These are phyloP conservation scores for Mortierella sp. DNA, from an alignment of 371 early-diverging fungal genomes.

Conservation along the genomic window DNA sequence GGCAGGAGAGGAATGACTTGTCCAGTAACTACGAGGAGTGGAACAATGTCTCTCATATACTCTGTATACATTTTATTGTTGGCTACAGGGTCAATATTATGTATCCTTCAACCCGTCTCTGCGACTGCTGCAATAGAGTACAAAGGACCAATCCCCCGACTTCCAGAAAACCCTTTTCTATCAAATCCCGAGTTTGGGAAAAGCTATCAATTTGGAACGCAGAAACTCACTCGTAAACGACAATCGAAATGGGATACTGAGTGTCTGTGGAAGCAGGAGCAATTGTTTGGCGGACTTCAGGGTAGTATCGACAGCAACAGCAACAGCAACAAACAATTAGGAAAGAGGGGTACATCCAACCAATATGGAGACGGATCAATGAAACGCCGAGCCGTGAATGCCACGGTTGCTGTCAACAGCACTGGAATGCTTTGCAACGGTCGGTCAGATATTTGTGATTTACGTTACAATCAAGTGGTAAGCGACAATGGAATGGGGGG, in stretches of 20 bases:
- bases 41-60: too few relatives aligned
- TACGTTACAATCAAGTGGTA: conserved; percentile 55
- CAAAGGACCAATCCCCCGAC: neutral
- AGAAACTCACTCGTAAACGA: too few relatives aligned
- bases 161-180: too few relatives aligned
- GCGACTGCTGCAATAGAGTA: neutral
- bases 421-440: conserved; percentile 49
- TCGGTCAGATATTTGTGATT: conserved; percentile 44
- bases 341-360: neutral
- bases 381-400: neutral
- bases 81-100: too few relatives aligned
- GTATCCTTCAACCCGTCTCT: neutral
- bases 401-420: conserved; percentile 18
- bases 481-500: neutral
- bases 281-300: neutral
- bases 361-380: neutral
- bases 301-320: neutral
- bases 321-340: neutral
- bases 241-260: too few relatives aligned
- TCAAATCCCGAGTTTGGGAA: too few relatives aligned
- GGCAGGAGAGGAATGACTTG: too few relatives aligned
- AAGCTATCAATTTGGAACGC: too few relatives aligned
- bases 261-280: too few relatives aligned
- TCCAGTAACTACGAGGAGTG: too few relatives aligned
- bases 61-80: too few relatives aligned